These are phyloP conservation scores for Botrytis aclada DNA, from an alignment of 2,329 filamentous ascomycete genomes.

Conservation along the genomic window DNA sequence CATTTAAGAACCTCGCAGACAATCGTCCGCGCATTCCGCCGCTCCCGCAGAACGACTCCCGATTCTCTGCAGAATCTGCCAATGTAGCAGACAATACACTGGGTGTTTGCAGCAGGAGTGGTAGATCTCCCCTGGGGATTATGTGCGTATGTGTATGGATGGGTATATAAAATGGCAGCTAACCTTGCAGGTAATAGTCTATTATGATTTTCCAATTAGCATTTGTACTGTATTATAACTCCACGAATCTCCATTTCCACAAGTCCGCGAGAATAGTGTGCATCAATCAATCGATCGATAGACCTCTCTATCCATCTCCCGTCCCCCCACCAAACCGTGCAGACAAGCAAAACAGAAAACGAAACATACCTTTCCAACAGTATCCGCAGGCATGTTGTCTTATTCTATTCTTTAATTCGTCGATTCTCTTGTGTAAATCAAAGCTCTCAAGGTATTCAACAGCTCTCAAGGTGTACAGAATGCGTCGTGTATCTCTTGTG, in stretches of 20 bases:
- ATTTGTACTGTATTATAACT: not conserved
- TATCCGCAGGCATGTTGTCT: conserved; percentile 21
- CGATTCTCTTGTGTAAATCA: not conserved
- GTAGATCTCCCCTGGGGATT: not conserved
- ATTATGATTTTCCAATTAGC: not conserved
- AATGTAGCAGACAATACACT: not conserved
- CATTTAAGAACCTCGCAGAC: not conserved
- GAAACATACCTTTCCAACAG: conserved; percentile 23
- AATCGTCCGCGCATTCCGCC: not conserved
- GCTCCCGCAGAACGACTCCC: not conserved
- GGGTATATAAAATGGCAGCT: conserved; percentile 16
- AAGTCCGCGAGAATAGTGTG: not conserved
- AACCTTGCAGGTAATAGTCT: conserved; percentile 40
- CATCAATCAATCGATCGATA: not conserved
- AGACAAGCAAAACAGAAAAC: not conserved
- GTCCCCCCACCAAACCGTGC: not conserved
- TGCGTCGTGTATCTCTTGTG: not conserved
- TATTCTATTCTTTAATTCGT: not conserved
- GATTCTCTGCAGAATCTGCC: not conserved
- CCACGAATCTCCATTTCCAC: not conserved
- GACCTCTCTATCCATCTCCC: not conserved
- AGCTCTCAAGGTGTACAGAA: conserved; percentile 4
- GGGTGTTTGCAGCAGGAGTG: not conserved
- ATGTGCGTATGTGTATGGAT: too few relatives aligned
- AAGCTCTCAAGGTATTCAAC: conserved; percentile 5